A percentile compares a stretch with the other conserved stretches of the same genome.
phyloP scores from a whole-genome alignment of 805 yeast genomes.

The Metschnikowia reukaufii region DNA sequence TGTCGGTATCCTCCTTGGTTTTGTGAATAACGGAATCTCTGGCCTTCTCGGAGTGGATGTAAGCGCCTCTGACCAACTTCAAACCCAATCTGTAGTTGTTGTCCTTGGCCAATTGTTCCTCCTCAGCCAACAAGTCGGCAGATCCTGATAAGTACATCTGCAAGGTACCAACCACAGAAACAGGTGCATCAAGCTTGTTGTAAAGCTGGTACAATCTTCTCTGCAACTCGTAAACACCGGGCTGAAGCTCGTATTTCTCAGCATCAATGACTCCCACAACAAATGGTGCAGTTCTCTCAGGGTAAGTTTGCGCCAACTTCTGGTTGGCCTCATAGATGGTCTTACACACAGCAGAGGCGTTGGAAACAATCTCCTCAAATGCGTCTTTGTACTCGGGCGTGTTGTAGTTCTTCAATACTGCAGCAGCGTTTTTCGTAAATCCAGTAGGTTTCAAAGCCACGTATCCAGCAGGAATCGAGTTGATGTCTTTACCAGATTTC shows the following conservation, averaged over 20 bases:
- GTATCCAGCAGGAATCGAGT: constrained; percentile 83
- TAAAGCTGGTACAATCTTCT: constrained; percentile 72
- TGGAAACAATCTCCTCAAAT: constrained; percentile 61
- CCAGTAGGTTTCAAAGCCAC: constrained; percentile 95
- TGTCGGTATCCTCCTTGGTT: constrained; percentile 79
- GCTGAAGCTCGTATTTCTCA: constrained; percentile 83
- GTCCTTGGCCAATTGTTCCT: constrained; percentile 61
- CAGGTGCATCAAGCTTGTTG: constrained; percentile 58
- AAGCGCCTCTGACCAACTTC: constrained; percentile 94
- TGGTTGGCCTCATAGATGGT: constrained; percentile 55
- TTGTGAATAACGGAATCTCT: constrained; percentile 66
- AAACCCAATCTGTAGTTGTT: constrained; percentile 73
- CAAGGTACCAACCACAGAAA: constrained; percentile 83
- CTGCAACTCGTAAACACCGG: constrained; percentile 89
- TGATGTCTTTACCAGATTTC: constrained; percentile 46
- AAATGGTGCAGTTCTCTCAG: constrained; percentile 68
- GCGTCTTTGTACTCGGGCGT: constrained; percentile 42
- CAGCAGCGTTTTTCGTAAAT: constrained; percentile 71
- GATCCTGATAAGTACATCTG: constrained; percentile 88
- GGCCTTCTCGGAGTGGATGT: constrained; percentile 83
- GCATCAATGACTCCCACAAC: constrained; percentile 86
- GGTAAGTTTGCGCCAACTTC: constrained; percentile 49
- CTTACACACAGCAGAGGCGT: constrained; percentile 64
- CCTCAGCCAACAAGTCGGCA: constrained; percentile 56
- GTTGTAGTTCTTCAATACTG: constrained; percentile 61